These are phyloP conservation scores for Globisporangium uncinulatum DNA, from an alignment of 352 stramenopile species.

Conservation along the genomic window DNA sequence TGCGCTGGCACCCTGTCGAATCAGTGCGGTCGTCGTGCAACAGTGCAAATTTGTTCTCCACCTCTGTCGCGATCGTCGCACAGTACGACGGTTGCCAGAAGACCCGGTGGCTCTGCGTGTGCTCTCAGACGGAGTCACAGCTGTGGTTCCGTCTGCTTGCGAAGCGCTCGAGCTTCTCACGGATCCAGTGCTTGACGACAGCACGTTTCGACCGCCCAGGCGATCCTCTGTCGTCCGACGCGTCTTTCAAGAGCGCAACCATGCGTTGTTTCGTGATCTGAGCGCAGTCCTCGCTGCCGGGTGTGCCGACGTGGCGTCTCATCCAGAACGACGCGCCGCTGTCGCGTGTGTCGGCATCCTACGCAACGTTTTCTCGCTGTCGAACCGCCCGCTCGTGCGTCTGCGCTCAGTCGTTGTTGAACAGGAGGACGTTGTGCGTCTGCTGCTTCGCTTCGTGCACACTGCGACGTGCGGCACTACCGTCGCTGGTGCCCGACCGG, in stretches of 20 bases:
- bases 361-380: background rate
- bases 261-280: background rate
- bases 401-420: background rate
- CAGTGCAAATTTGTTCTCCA: constrained; percentile 4
- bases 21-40: background rate
- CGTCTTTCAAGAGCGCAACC: background rate
- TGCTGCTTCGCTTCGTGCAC: constrained; percentile 1
- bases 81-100: background rate
- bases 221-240: background rate
- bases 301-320: background rate
- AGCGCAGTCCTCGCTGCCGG: background rate
- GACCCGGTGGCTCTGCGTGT: background rate
- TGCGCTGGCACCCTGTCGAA: background rate
- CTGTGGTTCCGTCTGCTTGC: background rate
- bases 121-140: background rate
- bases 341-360: background rate
- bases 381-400: background rate
- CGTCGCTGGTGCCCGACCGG: background rate
- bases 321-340: background rate
- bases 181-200: background rate
- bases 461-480: background rate
- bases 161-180: constrained; percentile 3
- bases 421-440: background rate
- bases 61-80: background rate
- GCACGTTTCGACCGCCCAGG: background rate